Evolutionary conservation across 2,329 filamentous ascomycete species (phyloP).

Genomic region (Diplodia scrobiculata): DNA sequence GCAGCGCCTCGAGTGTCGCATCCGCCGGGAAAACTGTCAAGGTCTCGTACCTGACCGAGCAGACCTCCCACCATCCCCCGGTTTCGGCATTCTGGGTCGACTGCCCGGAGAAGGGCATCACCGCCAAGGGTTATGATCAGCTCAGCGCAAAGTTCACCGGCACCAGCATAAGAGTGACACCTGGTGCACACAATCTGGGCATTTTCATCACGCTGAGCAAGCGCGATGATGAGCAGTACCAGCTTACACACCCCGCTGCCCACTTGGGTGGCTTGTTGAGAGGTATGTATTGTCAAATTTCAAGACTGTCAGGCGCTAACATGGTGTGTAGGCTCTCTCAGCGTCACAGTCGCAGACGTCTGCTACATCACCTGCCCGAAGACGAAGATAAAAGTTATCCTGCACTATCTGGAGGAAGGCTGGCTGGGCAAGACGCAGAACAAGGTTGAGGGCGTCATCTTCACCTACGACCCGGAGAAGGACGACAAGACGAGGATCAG

Average conservation of each 20-base stretch:
- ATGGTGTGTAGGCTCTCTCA: conserved; percentile 63
- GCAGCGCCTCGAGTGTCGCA: conserved; percentile 43
- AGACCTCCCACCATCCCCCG: conserved; percentile 96
- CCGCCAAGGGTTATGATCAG: conserved; percentile 89
- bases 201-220: conserved; percentile 89
- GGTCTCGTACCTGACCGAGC: conserved; percentile 93
- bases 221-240: conserved; percentile 84
- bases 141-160: conserved; percentile 97
- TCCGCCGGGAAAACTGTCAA: conserved; percentile 61
- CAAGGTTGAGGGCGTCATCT: conserved; percentile 86
- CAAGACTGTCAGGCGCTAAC: background rate
- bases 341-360: conserved; percentile 84
- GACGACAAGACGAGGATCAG: conserved; percentile 78
- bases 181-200: conserved; percentile 89
- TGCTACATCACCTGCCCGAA: conserved; percentile 88
- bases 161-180: conserved; percentile 86
- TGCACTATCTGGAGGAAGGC: conserved; percentile 91
- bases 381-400: conserved; percentile 85
- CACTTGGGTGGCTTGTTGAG: conserved; percentile 85
- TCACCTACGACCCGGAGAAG: conserved; percentile 84
- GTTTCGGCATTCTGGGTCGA: conserved; percentile 94
- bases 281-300: conserved; percentile 45
- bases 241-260: conserved; percentile 91
- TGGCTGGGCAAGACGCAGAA: conserved; percentile 93
- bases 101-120: conserved; percentile 86